Evolutionary conservation across 164 flowering plant genomes (phyloP).

Genomic region (Litsea cubeba): DNA sequence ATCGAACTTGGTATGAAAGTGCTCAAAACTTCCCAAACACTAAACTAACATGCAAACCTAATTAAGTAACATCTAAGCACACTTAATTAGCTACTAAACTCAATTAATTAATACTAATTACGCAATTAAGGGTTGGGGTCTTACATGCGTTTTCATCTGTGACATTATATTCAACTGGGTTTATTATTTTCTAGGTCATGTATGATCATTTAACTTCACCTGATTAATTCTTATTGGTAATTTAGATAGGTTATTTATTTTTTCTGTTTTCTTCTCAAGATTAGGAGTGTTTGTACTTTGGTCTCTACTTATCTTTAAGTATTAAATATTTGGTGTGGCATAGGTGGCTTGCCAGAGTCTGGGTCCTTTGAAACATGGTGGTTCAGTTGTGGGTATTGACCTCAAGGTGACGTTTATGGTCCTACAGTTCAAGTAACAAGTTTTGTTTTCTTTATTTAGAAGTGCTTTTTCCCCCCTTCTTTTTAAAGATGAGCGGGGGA

Average conservation of each 20-base stretch:
- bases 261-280: not conserved
- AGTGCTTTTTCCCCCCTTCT: not conserved
- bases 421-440: not conserved
- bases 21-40: too few relatives aligned
- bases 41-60: too few relatives aligned
- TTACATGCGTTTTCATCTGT: too few relatives aligned
- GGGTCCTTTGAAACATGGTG: slow-evolving; percentile 77
- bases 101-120: too few relatives aligned
- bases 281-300: not conserved
- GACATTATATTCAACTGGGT: too few relatives aligned
- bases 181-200: too few relatives aligned
- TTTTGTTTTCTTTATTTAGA: not conserved
- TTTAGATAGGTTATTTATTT: not conserved
- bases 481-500: not conserved
- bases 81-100: too few relatives aligned
- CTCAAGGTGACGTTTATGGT: slow-evolving; percentile 48
- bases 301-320: not conserved
- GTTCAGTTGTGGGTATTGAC: slow-evolving; percentile 85
- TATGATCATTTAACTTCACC: too few relatives aligned
- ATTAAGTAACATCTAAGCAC: too few relatives aligned
- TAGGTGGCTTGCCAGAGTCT: slow-evolving; percentile 96
- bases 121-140: too few relatives aligned
- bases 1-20: too few relatives aligned
- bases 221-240: not conserved
- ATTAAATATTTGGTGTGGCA: not conserved